Percentiles rank a stretch among this genome's conserved stretches.
Evolutionary conservation across 192 early-diverging fungal genomes (phyloP).

Genomic region (Entomortierella lignicola): DNA sequence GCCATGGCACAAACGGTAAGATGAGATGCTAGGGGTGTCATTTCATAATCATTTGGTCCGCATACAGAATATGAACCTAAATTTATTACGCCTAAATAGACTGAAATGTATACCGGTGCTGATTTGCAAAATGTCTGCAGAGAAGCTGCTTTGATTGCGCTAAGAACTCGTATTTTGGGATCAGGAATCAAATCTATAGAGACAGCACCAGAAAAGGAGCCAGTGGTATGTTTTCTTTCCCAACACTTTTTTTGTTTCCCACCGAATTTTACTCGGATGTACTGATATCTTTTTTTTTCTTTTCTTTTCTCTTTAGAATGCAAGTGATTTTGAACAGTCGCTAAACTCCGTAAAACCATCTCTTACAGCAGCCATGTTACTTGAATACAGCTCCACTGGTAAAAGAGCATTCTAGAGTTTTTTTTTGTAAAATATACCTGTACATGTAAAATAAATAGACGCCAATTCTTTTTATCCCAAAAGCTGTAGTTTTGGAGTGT

Average conservation of each 20-base stretch:
- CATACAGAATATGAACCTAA: not conserved
- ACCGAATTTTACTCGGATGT: not conserved
- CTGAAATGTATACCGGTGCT: constrained; percentile 64
- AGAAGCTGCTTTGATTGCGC: constrained; percentile 63
- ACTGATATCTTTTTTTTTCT: not conserved
- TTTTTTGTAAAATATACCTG: not conserved
- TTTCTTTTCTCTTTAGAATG: constrained; percentile 13
- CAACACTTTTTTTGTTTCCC: not conserved
- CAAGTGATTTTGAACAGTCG: constrained; percentile 18
- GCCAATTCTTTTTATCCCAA: too few species aligned
- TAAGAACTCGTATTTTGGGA: constrained; percentile 40
- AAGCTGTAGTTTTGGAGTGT: too few species aligned
- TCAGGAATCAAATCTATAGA: not conserved
- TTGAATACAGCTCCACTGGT: constrained; percentile 33
- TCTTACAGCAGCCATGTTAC: constrained; percentile 31
- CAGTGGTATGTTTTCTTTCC: constrained; percentile 27
- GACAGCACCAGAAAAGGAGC: not conserved
- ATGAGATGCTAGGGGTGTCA: not conserved
- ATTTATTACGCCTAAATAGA: constrained; percentile 40
- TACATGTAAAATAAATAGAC: too few species aligned
- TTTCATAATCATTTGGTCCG: not conserved
- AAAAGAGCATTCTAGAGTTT: constrained; percentile 17
- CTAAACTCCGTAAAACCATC: constrained; percentile 27
- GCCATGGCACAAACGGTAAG: constrained; percentile 60
- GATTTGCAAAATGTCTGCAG: constrained; percentile 67